phyloP scores from a whole-genome alignment of 306 rosid genomes.

The Lupinus albus region DNA sequence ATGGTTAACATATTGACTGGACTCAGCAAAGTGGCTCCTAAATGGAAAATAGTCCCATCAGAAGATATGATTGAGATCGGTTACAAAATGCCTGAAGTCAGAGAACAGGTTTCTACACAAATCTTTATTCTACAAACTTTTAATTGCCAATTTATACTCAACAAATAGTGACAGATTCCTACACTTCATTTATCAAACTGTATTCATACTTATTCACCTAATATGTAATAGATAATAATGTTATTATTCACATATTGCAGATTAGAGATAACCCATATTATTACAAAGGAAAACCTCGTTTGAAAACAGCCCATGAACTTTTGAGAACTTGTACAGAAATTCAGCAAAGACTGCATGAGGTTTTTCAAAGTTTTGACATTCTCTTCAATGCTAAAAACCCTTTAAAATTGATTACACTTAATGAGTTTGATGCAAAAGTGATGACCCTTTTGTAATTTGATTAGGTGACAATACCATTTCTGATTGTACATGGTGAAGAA shows the following conservation, averaged over 20 bases:
- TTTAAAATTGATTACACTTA: neutral
- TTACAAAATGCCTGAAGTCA: slow-evolving; percentile 65
- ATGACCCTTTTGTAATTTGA: neutral
- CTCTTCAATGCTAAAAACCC: neutral
- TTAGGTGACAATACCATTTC: slow-evolving; percentile 77
- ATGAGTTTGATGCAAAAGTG: neutral
- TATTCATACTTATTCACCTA: neutral
- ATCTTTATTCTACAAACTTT: neutral
- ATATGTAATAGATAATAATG: neutral
- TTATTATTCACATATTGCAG: slow-evolving; percentile 39
- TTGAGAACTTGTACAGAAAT: slow-evolving; percentile 53
- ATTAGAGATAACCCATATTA: slow-evolving; percentile 63
- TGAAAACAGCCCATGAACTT: slow-evolving; percentile 78
- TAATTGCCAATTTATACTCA: neutral
- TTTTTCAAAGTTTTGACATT: slow-evolving; percentile 1
- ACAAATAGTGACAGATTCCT: neutral
- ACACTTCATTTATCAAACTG: neutral
- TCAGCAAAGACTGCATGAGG: slow-evolving; percentile 61
- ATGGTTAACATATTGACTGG: slow-evolving; percentile 46
- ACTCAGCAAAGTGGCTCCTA: slow-evolving; percentile 63
- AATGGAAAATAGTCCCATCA: slow-evolving; percentile 75
- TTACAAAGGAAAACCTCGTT: slow-evolving; percentile 80
- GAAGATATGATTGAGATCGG: slow-evolving; percentile 67
- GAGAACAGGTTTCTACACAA: slow-evolving; percentile 54
- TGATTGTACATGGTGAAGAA: slow-evolving; percentile 72